Percentiles rank a stretch among this genome's conserved stretches.
phyloP scores from a whole-genome alignment of 2,329 filamentous ascomycete genomes.

The Xylariales sp. region DNA sequence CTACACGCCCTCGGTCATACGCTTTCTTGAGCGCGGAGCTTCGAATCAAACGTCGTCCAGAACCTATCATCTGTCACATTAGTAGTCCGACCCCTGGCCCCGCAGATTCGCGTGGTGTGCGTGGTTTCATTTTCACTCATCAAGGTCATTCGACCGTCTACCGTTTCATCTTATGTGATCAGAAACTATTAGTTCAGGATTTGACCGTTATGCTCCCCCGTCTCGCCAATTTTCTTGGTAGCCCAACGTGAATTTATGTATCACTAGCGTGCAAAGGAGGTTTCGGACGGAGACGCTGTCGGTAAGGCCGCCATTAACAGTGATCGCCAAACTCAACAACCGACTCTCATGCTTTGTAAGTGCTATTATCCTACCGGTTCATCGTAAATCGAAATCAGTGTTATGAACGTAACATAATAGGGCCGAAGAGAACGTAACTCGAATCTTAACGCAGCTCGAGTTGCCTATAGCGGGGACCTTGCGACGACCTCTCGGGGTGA shows the following conservation, averaged over 20 bases:
- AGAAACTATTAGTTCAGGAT: not conserved
- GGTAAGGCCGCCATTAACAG: not conserved
- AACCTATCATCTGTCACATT: conserved; percentile 6
- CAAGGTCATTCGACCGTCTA: not conserved
- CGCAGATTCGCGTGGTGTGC: not conserved
- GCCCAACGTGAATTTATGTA: too few species aligned
- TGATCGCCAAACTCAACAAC: not conserved
- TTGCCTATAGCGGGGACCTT: not conserved
- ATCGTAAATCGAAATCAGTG: not conserved
- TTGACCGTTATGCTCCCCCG: not conserved
- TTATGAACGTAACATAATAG: not conserved
- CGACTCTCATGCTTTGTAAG: not conserved
- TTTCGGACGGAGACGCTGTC: not conserved
- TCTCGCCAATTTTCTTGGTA: not conserved
- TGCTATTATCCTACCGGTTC: not conserved
- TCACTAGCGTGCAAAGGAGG: too few species aligned
- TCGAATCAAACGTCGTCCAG: not conserved
- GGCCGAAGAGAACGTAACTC: not conserved
- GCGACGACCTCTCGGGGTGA: not conserved
- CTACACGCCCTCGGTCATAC: not conserved
- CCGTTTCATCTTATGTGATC: not conserved
- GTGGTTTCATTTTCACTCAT: not conserved
- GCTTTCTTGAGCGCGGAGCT: not conserved
- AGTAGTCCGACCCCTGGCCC: not conserved
- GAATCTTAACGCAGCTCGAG: not conserved